Conservation (phyloP, 2,329 filamentous ascomycete genomes). For the Neocatenulostroma microsporum region DNA sequence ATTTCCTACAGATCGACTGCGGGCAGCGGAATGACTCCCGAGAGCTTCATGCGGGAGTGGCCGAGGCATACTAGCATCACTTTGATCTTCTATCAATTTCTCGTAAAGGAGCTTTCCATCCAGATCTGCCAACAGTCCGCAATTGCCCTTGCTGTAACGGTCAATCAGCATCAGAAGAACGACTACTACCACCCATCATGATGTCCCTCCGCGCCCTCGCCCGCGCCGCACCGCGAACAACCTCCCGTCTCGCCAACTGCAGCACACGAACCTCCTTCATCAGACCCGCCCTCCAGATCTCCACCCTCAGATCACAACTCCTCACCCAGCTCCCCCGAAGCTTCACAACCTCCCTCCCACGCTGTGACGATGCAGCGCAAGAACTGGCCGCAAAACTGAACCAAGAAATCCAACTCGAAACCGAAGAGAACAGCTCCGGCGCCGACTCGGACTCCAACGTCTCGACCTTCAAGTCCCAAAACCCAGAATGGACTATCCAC, state of each 20-base stretch:
- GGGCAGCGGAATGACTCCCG: too few relatives aligned
- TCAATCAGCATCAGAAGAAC: too few relatives aligned
- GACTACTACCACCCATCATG: slow-evolving; percentile 36
- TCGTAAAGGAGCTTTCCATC: too few relatives aligned
- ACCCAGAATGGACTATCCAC: slow-evolving; percentile 65
- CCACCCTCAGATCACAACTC: slow-evolving; percentile 13
- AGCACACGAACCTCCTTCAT: slow-evolving; percentile 30
- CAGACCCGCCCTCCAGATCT: slow-evolving; percentile 25
- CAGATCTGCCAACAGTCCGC: too few relatives aligned
- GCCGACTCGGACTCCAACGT: slow-evolving; percentile 56
- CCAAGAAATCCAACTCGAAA: slow-evolving; percentile 76
- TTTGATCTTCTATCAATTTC: too few relatives aligned
- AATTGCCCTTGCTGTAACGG: too few relatives aligned
- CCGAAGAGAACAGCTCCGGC: slow-evolving; percentile 52
- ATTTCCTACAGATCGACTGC: too few relatives aligned
- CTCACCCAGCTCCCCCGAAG: slow-evolving; percentile 19
- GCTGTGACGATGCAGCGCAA: slow-evolving; percentile 52
- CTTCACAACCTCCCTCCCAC: slow-evolving; percentile 38
- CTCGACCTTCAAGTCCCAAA: slow-evolving; percentile 73
- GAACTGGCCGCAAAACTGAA: slow-evolving; percentile 82
- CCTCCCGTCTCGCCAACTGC: slow-evolving; percentile 34
- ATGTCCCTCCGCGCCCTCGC: slow-evolving; percentile 39
- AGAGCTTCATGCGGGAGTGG: too few relatives aligned
- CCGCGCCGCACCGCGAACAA: slow-evolving; percentile 38
- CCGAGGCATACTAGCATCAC: too few relatives aligned